A percentile compares a stretch with the other conserved stretches of the same genome.
These are phyloP conservation scores for Citrus reticulata DNA, from an alignment of 345 rosid genomes.

Conservation along the genomic window DNA sequence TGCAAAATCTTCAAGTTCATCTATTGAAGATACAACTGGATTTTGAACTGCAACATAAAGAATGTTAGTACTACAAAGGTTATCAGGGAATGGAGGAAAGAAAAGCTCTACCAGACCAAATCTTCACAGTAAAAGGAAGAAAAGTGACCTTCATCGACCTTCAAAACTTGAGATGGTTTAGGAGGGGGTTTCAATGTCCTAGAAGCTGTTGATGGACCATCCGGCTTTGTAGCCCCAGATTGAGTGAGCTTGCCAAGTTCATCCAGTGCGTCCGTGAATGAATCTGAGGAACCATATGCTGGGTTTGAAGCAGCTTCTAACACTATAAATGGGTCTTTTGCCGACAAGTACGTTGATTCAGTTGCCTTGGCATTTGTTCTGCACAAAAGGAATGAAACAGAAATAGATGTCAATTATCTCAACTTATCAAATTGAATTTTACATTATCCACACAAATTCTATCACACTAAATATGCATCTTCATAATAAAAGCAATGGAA, in stretches of 20 bases:
- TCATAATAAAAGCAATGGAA: neutral
- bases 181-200: slow-evolving; percentile 62
- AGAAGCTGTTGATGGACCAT: slow-evolving; percentile 28
- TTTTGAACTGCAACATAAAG: slow-evolving; percentile 44
- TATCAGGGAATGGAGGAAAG: slow-evolving; percentile 1
- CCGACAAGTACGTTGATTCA: slow-evolving; percentile 27
- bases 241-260: slow-evolving; percentile 43
- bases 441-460: neutral
- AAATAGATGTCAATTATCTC: neutral
- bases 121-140: slow-evolving; percentile 13
- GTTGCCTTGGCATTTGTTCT: slow-evolving; percentile 28
- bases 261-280: slow-evolving; percentile 50
- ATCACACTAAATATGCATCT: neutral
- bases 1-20: slow-evolving; percentile 78
- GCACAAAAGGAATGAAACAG: neutral
- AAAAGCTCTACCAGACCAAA: neutral
- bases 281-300: slow-evolving; percentile 31
- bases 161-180: slow-evolving; percentile 52
- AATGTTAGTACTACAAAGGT: slow-evolving; percentile 14
- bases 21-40: slow-evolving; percentile 47
- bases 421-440: neutral
- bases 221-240: slow-evolving; percentile 31
- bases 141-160: slow-evolving; percentile 48
- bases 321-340: slow-evolving; percentile 62
- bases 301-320: slow-evolving; percentile 50